These are phyloP conservation scores for Sordariomycetes sp. DNA, from an alignment of 2,329 filamentous ascomycete species.

Conservation along the genomic window DNA sequence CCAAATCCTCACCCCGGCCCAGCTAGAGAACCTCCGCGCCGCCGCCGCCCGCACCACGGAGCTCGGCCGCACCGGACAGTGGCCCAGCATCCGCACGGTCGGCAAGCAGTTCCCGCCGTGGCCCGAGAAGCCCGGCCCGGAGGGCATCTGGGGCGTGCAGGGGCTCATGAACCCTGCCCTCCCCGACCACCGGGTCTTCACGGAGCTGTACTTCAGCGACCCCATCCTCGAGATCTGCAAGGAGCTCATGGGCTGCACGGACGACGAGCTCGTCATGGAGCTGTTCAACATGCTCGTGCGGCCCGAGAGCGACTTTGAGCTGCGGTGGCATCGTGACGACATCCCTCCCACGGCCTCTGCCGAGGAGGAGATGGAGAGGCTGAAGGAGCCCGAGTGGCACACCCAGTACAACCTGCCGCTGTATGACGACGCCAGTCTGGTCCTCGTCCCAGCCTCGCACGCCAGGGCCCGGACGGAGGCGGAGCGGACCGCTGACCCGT, in stretches of 20 bases:
- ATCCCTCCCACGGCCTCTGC: slow-evolving; percentile 54
- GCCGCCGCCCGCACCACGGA: slow-evolving; percentile 46
- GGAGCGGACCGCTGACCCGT: slow-evolving; percentile 59
- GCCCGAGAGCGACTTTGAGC: slow-evolving; percentile 58
- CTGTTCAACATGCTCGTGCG: slow-evolving; percentile 77
- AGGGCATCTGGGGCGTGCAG: slow-evolving; percentile 84
- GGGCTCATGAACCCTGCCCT: slow-evolving; percentile 69
- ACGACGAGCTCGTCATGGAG: slow-evolving; percentile 70
- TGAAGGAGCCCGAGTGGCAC: slow-evolving; percentile 55
- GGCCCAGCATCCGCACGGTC: slow-evolving; percentile 74
- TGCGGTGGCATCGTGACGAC: slow-evolving; percentile 82
- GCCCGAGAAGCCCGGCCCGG: slow-evolving; percentile 36
- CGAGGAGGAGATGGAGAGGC: slow-evolving; percentile 54
- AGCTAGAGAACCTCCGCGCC: slow-evolving; percentile 48
- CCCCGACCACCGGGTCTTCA: slow-evolving; percentile 50
- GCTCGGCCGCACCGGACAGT: slow-evolving; percentile 55
- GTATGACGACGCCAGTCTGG: slow-evolving; percentile 60
- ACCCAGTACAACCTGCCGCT: slow-evolving; percentile 84
- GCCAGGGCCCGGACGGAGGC: slow-evolving; percentile 54
- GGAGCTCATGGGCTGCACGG: slow-evolving; percentile 45
- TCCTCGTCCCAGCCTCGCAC: slow-evolving; percentile 73
- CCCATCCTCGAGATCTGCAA: slow-evolving; percentile 52
- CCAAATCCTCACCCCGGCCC: slow-evolving; percentile 43
- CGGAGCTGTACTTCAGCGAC: slow-evolving; percentile 60
- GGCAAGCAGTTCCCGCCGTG: slow-evolving; percentile 89